A percentile compares a stretch with the other conserved stretches of the same genome.
phyloP scores from a whole-genome alignment of 441 rosid species.

The Adansonia madagascariensis region DNA sequence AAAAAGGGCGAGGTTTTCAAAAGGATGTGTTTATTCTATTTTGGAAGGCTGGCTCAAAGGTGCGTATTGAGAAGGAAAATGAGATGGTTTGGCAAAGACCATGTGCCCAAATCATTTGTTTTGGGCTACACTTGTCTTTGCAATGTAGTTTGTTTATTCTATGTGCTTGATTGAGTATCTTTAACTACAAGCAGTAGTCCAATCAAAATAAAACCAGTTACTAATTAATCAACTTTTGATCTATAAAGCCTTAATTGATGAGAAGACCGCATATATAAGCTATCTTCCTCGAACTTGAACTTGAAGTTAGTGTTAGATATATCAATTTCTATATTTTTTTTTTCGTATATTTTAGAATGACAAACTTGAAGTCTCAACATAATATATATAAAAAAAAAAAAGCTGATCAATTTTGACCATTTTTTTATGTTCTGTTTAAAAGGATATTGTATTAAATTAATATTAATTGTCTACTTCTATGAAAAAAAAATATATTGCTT shows the following conservation, averaged over 20 bases:
- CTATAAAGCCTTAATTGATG: no score
- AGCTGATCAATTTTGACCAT: not conserved
- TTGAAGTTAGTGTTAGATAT: no score
- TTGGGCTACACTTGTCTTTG: constrained; percentile 45
- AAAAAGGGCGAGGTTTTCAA: constrained; percentile 30
- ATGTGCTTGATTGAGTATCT: constrained; percentile 43
- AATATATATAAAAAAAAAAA: not conserved
- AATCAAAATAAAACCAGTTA: constrained; percentile 28
- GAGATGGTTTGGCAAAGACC: constrained; percentile 34
- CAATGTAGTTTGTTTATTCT: constrained; percentile 35
- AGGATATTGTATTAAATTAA: constrained; percentile 26
- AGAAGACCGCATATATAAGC: no score
- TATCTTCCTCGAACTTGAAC: no score
- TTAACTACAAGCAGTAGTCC: constrained; percentile 33
- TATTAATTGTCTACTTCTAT: constrained; percentile 2
- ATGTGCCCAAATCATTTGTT: constrained; percentile 70
- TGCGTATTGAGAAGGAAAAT: constrained; percentile 31
- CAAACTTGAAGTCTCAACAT: no score
- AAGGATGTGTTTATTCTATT: constrained; percentile 41
- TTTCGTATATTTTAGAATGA: no score
- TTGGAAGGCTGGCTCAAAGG: constrained; percentile 33
- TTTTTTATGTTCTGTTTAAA: constrained; percentile 22
- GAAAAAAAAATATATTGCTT: constrained; percentile 26
- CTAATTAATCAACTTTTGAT: no score
- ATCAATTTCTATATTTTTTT: no score